Evolutionary conservation across 306 rosid species (phyloP).

Genomic region (Malus fusca): DNA sequence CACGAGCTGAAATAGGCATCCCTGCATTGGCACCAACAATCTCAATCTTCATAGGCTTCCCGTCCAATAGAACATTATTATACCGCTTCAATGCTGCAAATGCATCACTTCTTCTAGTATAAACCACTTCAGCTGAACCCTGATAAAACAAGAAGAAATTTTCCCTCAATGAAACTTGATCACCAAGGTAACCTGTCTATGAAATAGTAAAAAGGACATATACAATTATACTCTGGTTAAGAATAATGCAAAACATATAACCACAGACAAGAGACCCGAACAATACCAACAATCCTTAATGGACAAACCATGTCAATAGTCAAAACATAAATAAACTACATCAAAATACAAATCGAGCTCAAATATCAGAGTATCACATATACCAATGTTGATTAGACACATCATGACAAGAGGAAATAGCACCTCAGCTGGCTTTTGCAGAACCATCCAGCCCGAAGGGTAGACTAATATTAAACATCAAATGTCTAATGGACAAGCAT

Average conservation of each 20-base stretch:
- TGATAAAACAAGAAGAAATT: constrained; percentile 13
- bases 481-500: background rate
- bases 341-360: background rate
- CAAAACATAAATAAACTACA: background rate
- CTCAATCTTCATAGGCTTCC: constrained; percentile 94
- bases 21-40: constrained; percentile 62
- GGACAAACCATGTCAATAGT: background rate
- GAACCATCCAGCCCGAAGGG: background rate
- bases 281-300: background rate
- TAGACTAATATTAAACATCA: background rate
- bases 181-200: background rate
- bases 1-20: constrained; percentile 70
- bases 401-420: background rate
- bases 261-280: background rate
- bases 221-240: background rate
- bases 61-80: constrained; percentile 81
- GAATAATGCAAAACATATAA: background rate
- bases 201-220: background rate
- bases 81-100: constrained; percentile 89
- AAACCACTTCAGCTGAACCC: constrained; percentile 98
- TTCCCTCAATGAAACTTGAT: background rate
- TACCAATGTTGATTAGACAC: background rate
- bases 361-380: background rate
- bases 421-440: background rate
- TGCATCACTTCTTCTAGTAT: constrained; percentile 87